Evolutionary conservation across 1,139 yeast species (phyloP), one percentile per base, ranked within the genome.

Genomic region (Geotrichum reessii): DNA sequence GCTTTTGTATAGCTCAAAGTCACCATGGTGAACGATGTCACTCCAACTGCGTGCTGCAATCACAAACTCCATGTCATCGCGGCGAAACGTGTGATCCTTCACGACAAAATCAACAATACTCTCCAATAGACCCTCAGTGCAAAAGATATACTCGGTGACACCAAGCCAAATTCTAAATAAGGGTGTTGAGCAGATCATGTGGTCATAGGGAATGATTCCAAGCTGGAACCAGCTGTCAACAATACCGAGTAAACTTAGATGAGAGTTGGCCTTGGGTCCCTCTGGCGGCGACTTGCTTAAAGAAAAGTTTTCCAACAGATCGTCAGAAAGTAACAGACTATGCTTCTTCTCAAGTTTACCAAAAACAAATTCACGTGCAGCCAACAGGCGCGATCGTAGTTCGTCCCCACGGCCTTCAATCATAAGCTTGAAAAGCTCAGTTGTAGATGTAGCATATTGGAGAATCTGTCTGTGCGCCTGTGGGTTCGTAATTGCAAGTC

Each of bases 181-280:
- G 46, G 99, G 99, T 0, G 99, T 93, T 0, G 97, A 90, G 70
- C 99, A 93, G 63, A 93, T 92, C 75, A 92, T 92, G 72, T 93
- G 99, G 70, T 92, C 97, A 69, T 93, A 92, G 1, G 99, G 99
- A 22, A 87, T 85, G 50, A 93, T 90, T 0, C 87, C 87, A 53
- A 90, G 74, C 64, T 85, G 85, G 67, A 80, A 81, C 99, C 99
- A 93, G 69, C 95, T 86, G 72, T 93, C 99, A 1, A 90, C 98
- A 56, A 93, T 91, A 1, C 95, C 95, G 58, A 93, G 75, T 51
- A 93, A 74, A 2, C 97, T 87, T 58, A 93, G 75, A 71, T 93
- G 99, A 1, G 97, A 89, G 72, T 93, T 93, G 53, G 95, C 95
- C 55, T 83, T 85, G 58, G 76, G 75, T 3, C 84, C 85, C 14